phyloP scores from a whole-genome alignment of 192 early-diverging fungal species.

The Coemansia reversa region DNA sequence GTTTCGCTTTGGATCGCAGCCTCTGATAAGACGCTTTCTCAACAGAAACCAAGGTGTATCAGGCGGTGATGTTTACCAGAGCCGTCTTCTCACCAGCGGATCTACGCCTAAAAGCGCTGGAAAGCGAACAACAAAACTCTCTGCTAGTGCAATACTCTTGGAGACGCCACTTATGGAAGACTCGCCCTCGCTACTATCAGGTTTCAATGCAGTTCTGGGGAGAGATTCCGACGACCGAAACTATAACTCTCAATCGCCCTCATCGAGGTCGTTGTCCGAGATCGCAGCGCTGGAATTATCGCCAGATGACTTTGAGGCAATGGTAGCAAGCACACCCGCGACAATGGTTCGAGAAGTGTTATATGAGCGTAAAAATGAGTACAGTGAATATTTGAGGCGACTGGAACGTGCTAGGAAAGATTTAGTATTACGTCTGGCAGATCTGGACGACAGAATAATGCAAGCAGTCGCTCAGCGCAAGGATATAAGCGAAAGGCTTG shows the following conservation, averaged over 20 bases:
- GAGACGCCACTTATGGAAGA: slow-evolving; percentile 14
- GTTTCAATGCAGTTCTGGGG: slow-evolving; percentile 31
- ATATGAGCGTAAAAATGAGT: slow-evolving; percentile 31
- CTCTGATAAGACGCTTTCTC: slow-evolving; percentile 22
- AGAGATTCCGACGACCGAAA: not conserved
- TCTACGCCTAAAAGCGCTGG: not conserved
- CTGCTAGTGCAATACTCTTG: slow-evolving; percentile 13
- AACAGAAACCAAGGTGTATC: slow-evolving; percentile 6
- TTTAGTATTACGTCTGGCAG: slow-evolving; percentile 13
- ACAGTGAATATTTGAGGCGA: slow-evolving; percentile 21
- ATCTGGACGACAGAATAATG: slow-evolving; percentile 27
- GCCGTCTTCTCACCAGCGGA: slow-evolving; percentile 8
- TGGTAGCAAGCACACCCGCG: slow-evolving; percentile 14
- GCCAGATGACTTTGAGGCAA: slow-evolving; percentile 23
- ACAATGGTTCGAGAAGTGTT: slow-evolving; percentile 16
- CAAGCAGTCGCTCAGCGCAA: slow-evolving; percentile 18
- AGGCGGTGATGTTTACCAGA: not conserved
- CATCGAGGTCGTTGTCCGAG: not conserved
- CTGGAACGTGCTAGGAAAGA: slow-evolving; percentile 24
- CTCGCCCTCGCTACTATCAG: slow-evolving; percentile 36
- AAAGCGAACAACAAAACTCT: not conserved
- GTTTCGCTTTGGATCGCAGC: slow-evolving; percentile 24
- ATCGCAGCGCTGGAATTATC: slow-evolving; percentile 11
- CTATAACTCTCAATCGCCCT: not conserved
- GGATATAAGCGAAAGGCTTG: slow-evolving; percentile 18